Evolutionary conservation across 2,329 filamentous ascomycete genomes (phyloP).

Genomic region (Aspergillus ibericus): DNA sequence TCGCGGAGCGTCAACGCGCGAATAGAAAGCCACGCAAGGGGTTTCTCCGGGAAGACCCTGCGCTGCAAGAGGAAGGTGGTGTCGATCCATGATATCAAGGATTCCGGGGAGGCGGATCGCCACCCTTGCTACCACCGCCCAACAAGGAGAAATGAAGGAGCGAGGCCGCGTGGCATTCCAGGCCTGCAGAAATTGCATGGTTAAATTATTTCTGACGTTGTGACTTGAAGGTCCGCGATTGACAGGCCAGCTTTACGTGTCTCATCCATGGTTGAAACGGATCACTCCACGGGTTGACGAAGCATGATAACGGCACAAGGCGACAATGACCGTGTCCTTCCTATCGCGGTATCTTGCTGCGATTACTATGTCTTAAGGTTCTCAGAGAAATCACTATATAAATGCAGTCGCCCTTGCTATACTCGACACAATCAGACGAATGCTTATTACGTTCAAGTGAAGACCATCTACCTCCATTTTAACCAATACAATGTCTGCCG

Average conservation of each 20-base stretch:
- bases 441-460: not conserved
- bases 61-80: not conserved
- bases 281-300: constrained; percentile 2
- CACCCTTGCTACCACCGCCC: not conserved
- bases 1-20: not conserved
- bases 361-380: not conserved
- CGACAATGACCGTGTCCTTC: not conserved
- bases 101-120: not conserved
- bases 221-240: not conserved
- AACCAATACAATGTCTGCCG: not conserved
- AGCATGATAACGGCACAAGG: not conserved
- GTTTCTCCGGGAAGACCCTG: not conserved
- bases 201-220: constrained; percentile 4
- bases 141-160: not conserved
- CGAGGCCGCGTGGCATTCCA: not conserved
- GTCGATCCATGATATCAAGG: constrained; percentile 2
- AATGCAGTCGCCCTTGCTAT: not conserved
- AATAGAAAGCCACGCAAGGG: not conserved
- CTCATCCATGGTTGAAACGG: not conserved
- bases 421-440: not conserved
- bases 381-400: not conserved
- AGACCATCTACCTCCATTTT: not conserved
- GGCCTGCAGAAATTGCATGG: not conserved
- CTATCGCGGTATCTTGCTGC: not conserved
- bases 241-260: not conserved